These are phyloP conservation scores for Saccharomycopsis vini DNA, from an alignment of 805 yeast genomes.

Conservation along the genomic window DNA sequence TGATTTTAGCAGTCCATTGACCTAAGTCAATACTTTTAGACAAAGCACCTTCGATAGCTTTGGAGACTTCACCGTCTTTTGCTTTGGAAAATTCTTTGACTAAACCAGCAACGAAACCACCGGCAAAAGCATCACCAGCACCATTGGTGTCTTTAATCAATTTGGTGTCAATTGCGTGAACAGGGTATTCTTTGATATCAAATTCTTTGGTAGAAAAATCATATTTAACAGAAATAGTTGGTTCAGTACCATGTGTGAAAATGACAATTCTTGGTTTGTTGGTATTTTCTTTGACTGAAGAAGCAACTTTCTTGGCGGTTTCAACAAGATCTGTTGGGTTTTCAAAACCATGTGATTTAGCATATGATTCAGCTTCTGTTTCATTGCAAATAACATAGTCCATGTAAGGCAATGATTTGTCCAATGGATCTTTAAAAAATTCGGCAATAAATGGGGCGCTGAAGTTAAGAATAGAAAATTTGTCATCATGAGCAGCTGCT, in stretches of 20 bases:
- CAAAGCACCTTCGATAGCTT: too few relatives aligned
- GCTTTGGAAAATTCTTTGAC: constrained; percentile 57
- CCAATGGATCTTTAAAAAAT: constrained; percentile 89
- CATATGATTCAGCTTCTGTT: constrained; percentile 92
- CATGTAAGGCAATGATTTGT: constrained; percentile 71
- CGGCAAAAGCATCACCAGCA: constrained; percentile 81
- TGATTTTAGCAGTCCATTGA: constrained; percentile 91
- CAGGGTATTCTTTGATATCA: constrained; percentile 48
- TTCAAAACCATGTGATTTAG: constrained; percentile 66
- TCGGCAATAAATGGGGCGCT: constrained; percentile 96
- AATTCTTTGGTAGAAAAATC: constrained; percentile 39
- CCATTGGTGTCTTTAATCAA: constrained; percentile 91
- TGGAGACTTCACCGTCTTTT: too few relatives aligned
- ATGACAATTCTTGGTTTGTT: constrained; percentile 73
- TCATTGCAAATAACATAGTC: constrained; percentile 93
- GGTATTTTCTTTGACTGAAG: constrained; percentile 64
- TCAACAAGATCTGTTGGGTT: constrained; percentile 51
- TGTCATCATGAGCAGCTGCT: constrained; percentile 69
- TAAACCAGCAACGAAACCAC: constrained; percentile 89
- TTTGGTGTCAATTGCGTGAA: constrained; percentile 57
- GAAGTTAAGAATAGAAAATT: constrained; percentile 74
- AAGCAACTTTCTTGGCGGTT: constrained; percentile 77
- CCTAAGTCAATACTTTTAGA: constrained; percentile 62
- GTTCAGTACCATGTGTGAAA: constrained; percentile 92
- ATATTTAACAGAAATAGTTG: constrained; percentile 71